Base-by-base conservation (phyloP, 768 basidiomycete species). In the Phlebiopsis flavidoalba region DNA sequence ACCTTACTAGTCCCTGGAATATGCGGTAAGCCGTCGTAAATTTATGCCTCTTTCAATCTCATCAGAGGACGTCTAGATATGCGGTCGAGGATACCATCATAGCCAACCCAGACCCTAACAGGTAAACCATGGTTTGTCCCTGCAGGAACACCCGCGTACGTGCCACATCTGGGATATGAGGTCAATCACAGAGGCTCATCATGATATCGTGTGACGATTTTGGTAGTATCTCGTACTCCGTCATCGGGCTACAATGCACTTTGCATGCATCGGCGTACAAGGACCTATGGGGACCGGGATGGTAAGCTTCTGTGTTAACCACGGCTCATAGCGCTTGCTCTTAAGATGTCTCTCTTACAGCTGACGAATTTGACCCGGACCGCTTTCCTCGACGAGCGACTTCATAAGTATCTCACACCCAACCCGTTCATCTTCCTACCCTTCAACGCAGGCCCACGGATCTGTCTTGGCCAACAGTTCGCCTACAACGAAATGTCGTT, bases 391-490 rank as follows among this genome's bases (percentile, higher is more conserved):
- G 86, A 88, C 59, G 77, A 78, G 12, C 75, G 86, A 33, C 64
- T 83, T 6, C 76, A 77, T 58, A 80, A 79, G 64, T 83, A 83
- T 59, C 73, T 86, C 19, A 75, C 73, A 0, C 76, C 79, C 1
- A 87, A 87, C 61, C 85, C 86, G 0, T 86, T 82, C 75, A 88
- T 89, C 62, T 88, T 88, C 70, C 71, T 83, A 5, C 86, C 87
- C 0, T 88, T 88, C 73, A 86, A 87, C 60, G 85, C 84, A 0
- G 87, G 85, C 0, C 87, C 86, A 5, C 76, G 87, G 10, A 83
- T 85, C 61, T 87, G 86, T 58, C 76, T 86, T 8, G 86, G 80
- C 0, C 79, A 80, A 63, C 78, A 79, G 70, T 82, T 83, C 66
- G 80, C 82, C n/a, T 83, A 83, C 68, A 79, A 83, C 65, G 79